These are phyloP conservation scores for Ogataea salicorniae DNA, from an alignment of 805 yeast species.

Conservation along the genomic window DNA sequence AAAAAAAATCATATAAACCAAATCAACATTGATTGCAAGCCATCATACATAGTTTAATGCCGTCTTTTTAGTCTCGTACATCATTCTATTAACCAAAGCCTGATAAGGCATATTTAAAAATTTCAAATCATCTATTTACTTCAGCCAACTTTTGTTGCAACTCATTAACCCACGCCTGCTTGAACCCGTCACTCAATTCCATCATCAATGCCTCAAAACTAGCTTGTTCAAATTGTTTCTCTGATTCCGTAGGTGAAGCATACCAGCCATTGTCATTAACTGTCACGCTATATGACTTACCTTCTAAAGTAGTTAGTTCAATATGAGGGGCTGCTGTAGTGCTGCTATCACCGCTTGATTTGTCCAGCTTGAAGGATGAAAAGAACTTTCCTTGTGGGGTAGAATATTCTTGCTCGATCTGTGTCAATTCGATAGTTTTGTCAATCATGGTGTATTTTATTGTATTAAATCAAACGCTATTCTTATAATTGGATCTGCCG, in stretches of 20 bases:
- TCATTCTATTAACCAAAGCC: too few relatives aligned
- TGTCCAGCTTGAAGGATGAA: slow-evolving; percentile 2
- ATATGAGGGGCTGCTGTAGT: background rate
- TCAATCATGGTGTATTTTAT: slow-evolving; percentile 5
- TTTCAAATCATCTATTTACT: too few relatives aligned
- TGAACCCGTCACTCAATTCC: slow-evolving; percentile 10
- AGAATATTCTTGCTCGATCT: slow-evolving; percentile 11
- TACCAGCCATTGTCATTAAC: slow-evolving; percentile 28
- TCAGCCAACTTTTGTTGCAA: slow-evolving; percentile 3
- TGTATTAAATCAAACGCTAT: background rate
- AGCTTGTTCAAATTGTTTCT: too few relatives aligned
- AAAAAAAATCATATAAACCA: too few relatives aligned
- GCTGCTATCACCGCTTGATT: background rate
- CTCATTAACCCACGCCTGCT: slow-evolving; percentile 14
- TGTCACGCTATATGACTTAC: slow-evolving; percentile 5
- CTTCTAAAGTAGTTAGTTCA: slow-evolving; percentile 15
- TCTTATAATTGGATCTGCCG: too few relatives aligned
- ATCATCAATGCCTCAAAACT: too few relatives aligned
- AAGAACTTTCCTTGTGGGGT: slow-evolving; percentile 4
- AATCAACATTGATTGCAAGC: too few relatives aligned
- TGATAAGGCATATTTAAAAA: too few relatives aligned
- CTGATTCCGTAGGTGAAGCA: background rate
- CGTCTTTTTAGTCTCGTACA: too few relatives aligned
- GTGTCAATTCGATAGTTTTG: slow-evolving; percentile 10
- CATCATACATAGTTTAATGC: too few relatives aligned